These are phyloP conservation scores for Schoenoplectus triqueter DNA, from an alignment of 202 grass and related monocot genomes.

Conservation along the genomic window DNA sequence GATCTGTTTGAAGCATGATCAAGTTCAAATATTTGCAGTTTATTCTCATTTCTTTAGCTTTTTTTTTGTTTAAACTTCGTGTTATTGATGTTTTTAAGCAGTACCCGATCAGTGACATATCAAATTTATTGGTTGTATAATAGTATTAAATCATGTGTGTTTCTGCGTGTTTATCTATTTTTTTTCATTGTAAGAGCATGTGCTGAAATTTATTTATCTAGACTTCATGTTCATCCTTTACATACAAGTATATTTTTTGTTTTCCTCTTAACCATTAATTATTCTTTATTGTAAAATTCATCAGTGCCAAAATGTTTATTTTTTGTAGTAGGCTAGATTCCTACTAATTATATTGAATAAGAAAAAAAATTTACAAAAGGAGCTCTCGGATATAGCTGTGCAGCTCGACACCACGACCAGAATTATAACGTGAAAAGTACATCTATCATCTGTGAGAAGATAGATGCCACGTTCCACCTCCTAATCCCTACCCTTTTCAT, in stretches of 20 bases:
- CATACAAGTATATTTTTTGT: not conserved
- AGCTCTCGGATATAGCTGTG: too few species aligned
- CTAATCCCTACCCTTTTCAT: too few species aligned
- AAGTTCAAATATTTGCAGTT: not conserved
- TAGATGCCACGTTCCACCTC: too few species aligned
- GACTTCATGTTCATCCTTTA: slow-evolving; percentile 37
- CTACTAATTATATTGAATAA: too few species aligned
- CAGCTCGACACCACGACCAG: too few species aligned
- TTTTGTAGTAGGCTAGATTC: too few species aligned
- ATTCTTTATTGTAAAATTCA: not conserved
- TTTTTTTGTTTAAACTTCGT: slow-evolving; percentile 32
- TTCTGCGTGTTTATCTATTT: slow-evolving; percentile 1
- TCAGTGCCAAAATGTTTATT: not conserved
- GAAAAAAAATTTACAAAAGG: too few species aligned
- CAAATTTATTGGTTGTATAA: not conserved
- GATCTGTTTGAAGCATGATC: slow-evolving; percentile 20
- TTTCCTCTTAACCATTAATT: not conserved
- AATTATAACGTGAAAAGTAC: too few species aligned
- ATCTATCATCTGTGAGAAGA: too few species aligned
- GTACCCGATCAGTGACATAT: slow-evolving; percentile 7
- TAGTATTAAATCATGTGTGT: not conserved
- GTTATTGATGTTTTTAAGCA: slow-evolving; percentile 14
- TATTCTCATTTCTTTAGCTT: slow-evolving; percentile 33
- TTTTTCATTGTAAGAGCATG: slow-evolving; percentile 29
- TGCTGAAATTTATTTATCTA: slow-evolving; percentile 37